A percentile compares a stretch with the other conserved stretches of the same genome.
These are phyloP conservation scores for Albophoma yamanashiensis DNA, from an alignment of 2,329 filamentous ascomycete genomes.

Conservation along the genomic window DNA sequence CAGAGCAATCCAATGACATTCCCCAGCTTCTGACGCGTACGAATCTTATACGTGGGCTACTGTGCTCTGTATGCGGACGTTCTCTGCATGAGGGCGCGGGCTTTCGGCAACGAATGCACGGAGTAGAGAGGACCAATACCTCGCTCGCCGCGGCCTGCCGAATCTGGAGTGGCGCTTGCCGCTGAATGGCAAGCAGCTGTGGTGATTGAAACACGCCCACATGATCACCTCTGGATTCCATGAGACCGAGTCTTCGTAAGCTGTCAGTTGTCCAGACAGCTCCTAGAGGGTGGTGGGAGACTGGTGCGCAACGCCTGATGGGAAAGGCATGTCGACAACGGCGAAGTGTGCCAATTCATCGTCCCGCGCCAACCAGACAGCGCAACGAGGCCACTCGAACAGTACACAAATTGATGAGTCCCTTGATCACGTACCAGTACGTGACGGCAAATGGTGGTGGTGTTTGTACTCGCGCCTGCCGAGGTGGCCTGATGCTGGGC, in stretches of 20 bases:
- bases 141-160: not conserved
- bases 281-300: not conserved
- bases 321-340: not conserved
- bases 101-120: not conserved
- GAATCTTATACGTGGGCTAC: not conserved
- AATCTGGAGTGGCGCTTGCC: not conserved
- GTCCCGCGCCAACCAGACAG: not conserved
- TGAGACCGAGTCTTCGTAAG: not conserved
- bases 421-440: not conserved
- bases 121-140: too few species aligned
- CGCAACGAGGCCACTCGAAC: not conserved
- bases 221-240: not conserved
- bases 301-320: not conserved
- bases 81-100: not conserved
- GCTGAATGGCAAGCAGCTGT: not conserved
- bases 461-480: not conserved
- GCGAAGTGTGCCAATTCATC: not conserved
- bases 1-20: not conserved
- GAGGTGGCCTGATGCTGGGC: not conserved
- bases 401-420: not conserved
- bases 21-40: not conserved
- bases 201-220: not conserved
- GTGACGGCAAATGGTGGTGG: not conserved
- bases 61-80: too few species aligned
- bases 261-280: not conserved